These are phyloP conservation scores for Pinus taeda DNA, from an alignment of 75 land plant genomes.

Conservation along the genomic window DNA sequence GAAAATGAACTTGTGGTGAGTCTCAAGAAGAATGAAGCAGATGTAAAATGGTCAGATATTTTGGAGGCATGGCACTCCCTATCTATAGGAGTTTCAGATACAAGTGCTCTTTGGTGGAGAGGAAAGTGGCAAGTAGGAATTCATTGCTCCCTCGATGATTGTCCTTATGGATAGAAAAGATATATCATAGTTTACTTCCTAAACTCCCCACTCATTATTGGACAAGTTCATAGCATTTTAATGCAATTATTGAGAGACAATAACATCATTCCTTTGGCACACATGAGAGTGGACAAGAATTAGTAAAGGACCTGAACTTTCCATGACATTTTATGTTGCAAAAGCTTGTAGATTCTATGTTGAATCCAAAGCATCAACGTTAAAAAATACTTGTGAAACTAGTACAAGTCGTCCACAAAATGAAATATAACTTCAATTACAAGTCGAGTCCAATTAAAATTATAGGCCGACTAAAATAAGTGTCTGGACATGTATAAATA, in stretches of 20 bases:
- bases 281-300: constrained; percentile 51
- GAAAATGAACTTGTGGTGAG: too few species aligned
- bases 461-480: too few species aligned
- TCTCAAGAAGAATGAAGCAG: too few species aligned
- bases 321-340: constrained; percentile 68
- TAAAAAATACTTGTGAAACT: too few species aligned
- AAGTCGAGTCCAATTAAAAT: too few species aligned
- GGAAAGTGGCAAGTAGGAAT: constrained; percentile 97
- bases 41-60: too few species aligned
- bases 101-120: constrained; percentile 45
- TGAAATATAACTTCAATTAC: too few species aligned
- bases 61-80: too few species aligned
- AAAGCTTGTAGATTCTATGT: constrained; percentile 70
- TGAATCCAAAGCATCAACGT: constrained; percentile 75
- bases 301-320: constrained; percentile 61
- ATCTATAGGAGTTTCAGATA: too few species aligned
- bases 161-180: constrained; percentile 71
- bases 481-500: too few species aligned
- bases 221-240: constrained; percentile 62
- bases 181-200: constrained; percentile 77
- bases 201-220: constrained; percentile 63
- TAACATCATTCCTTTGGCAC: constrained; percentile 70
- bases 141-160: constrained; percentile 74
- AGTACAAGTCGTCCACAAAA: too few species aligned
- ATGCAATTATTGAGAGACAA: constrained; percentile 64